A percentile compares a stretch with the other conserved stretches of the same genome.
phyloP scores from a whole-genome alignment of 2,329 filamentous ascomycete species.

The Sporothrix pseudoabietina region DNA sequence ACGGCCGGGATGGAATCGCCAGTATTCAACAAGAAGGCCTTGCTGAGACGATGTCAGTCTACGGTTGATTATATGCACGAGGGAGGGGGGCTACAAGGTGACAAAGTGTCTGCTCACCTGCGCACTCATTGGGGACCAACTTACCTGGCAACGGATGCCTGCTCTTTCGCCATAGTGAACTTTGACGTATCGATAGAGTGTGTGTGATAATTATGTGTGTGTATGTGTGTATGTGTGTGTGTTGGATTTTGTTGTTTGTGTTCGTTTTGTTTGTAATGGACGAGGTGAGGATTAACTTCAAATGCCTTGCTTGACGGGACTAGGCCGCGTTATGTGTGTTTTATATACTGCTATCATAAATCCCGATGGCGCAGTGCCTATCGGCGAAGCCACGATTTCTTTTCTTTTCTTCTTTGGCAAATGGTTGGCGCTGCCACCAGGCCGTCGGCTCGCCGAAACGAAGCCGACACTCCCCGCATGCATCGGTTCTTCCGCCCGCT shows the following conservation, averaged over 20 bases:
- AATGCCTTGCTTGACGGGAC: neutral
- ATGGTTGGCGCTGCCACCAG: neutral
- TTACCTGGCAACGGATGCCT: neutral
- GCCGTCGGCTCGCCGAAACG: neutral
- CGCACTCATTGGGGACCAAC: neutral
- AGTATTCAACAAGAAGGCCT: constrained; percentile 70
- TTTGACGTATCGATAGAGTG: neutral
- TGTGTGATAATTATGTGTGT: neutral
- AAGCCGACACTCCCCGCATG: neutral
- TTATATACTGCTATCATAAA: neutral
- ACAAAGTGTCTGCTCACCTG: neutral
- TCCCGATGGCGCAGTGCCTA: neutral
- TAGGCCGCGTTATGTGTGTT: neutral
- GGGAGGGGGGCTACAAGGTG: neutral
- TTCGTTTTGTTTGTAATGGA: neutral
- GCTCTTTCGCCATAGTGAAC: neutral
- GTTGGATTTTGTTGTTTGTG: neutral
- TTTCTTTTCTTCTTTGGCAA: too few species aligned
- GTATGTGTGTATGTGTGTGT: neutral
- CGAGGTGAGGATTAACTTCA: neutral
- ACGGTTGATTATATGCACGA: neutral
- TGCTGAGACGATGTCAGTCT: constrained; percentile 39
- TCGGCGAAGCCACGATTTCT: neutral
- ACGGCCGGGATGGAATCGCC: constrained; percentile 77
- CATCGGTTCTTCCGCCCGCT: neutral